Evolutionary conservation across 2,329 filamentous ascomycete species (phyloP).

Genomic region (Phialophora verrucosa): DNA sequence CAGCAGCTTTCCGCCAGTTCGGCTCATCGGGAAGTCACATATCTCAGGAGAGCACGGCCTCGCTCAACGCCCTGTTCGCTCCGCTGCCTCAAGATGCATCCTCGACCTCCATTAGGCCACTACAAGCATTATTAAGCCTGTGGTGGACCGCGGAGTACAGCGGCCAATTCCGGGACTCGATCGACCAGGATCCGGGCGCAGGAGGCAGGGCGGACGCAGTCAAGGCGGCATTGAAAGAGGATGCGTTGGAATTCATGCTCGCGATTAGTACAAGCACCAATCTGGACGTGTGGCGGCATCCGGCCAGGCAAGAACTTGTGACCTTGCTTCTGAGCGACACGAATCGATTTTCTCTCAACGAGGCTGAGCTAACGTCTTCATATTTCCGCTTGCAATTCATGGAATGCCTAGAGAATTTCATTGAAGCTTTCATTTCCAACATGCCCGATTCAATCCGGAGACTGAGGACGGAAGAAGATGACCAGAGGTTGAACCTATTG

Average conservation of each 20-base stretch:
- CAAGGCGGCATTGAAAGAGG: constrained; percentile 78
- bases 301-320: constrained; percentile 80
- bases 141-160: constrained; percentile 96
- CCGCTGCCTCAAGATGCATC: constrained; percentile 50
- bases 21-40: constrained; percentile 59
- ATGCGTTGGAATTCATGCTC: constrained; percentile 89
- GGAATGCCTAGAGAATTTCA: constrained; percentile 82
- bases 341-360: constrained; percentile 65
- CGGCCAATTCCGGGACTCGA: constrained; percentile 80
- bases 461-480: constrained; percentile 86
- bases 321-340: constrained; percentile 83
- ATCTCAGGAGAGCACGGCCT: constrained; percentile 38
- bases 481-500: constrained; percentile 64
- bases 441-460: constrained; percentile 89
- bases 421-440: constrained; percentile 92
- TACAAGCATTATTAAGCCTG: constrained; percentile 77
- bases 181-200: constrained; percentile 56
- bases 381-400: constrained; percentile 76
- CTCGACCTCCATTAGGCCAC: constrained; percentile 62
- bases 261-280: constrained; percentile 82
- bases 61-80: constrained; percentile 61
- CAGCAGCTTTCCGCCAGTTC: constrained; percentile 76
- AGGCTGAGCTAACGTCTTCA: constrained; percentile 68
- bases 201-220: constrained; percentile 75
- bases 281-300: constrained; percentile 83